These are phyloP conservation scores for Purpureocillium lavendulum DNA, from an alignment of 2,329 filamentous ascomycete species.

Conservation along the genomic window DNA sequence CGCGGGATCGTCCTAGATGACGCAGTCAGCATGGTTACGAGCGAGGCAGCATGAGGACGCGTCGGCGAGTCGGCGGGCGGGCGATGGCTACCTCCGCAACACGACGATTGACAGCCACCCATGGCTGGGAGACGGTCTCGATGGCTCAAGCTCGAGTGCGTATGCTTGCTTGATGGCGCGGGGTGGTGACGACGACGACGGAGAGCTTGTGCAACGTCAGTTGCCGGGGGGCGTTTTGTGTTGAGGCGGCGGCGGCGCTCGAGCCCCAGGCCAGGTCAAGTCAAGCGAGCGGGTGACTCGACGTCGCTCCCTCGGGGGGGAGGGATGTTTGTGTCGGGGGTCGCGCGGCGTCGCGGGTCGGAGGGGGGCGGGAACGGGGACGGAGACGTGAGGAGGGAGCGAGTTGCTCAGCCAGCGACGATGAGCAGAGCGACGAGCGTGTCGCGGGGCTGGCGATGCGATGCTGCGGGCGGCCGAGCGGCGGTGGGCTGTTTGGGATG, in stretches of 20 bases:
- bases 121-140: conserved; percentile 31
- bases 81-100: conserved; percentile 39
- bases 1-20: conserved; percentile 60
- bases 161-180: too few relatives aligned
- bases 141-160: conserved; percentile 1
- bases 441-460: conserved; percentile 1
- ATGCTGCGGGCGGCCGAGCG: not conserved
- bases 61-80: not conserved
- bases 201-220: not conserved
- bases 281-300: too few relatives aligned
- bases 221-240: conserved; percentile 2
- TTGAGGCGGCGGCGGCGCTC: not conserved
- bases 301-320: too few relatives aligned
- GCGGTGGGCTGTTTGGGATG: not conserved
- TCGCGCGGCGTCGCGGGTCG: too few relatives aligned
- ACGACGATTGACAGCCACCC: conserved; percentile 52
- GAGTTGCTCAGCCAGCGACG: not conserved
- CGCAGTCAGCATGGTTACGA: not conserved
- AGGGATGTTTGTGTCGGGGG: too few relatives aligned
- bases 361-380: not conserved
- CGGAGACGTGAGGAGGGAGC: not conserved
- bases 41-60: not conserved
- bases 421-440: not conserved
- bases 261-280: not conserved
- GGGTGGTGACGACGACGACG: not conserved